Conservation (phyloP, 495 filamentous ascomycete genomes). For the Darksidea phi region DNA sequence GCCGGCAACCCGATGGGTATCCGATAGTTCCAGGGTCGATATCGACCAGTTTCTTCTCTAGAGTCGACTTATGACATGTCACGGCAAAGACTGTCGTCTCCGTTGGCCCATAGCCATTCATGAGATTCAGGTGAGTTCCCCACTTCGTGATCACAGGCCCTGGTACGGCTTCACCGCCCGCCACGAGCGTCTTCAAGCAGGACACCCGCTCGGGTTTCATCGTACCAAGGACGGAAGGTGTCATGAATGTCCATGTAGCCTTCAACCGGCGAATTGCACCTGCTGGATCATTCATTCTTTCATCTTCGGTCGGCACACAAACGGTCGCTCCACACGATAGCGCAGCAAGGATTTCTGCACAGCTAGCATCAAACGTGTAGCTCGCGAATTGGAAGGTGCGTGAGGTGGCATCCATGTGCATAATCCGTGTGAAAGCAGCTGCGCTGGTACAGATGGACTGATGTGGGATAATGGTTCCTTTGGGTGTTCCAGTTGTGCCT, state of each 20-base stretch:
- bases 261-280: slow-evolving; percentile 31
- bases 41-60: slow-evolving; percentile 11
- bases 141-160: slow-evolving; percentile 16
- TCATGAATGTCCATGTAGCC: slow-evolving; percentile 37
- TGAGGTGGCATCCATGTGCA: slow-evolving; percentile 19
- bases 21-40: slow-evolving; percentile 22
- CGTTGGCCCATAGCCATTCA: slow-evolving; percentile 28
- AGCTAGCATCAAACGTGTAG: slow-evolving; percentile 34
- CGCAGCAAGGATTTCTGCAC: slow-evolving; percentile 28
- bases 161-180: slow-evolving; percentile 24
- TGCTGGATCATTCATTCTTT: slow-evolving; percentile 37
- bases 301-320: slow-evolving; percentile 44
- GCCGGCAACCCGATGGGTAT: slow-evolving; percentile 9
- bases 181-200: slow-evolving; percentile 23
- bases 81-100: slow-evolving; percentile 22
- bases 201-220: slow-evolving; percentile 26
- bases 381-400: slow-evolving; percentile 31
- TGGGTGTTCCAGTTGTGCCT: slow-evolving; percentile 34
- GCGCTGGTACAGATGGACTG: slow-evolving; percentile 24
- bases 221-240: slow-evolving; percentile 24
- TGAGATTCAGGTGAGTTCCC: slow-evolving; percentile 3
- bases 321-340: slow-evolving; percentile 42
- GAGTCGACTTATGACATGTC: neutral
- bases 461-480: slow-evolving; percentile 33
- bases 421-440: slow-evolving; percentile 1